Percentiles rank a stretch among this genome's conserved stretches.
phyloP scores from a whole-genome alignment of 768 basidiomycete species.

The Calocybe gangraenosa region DNA sequence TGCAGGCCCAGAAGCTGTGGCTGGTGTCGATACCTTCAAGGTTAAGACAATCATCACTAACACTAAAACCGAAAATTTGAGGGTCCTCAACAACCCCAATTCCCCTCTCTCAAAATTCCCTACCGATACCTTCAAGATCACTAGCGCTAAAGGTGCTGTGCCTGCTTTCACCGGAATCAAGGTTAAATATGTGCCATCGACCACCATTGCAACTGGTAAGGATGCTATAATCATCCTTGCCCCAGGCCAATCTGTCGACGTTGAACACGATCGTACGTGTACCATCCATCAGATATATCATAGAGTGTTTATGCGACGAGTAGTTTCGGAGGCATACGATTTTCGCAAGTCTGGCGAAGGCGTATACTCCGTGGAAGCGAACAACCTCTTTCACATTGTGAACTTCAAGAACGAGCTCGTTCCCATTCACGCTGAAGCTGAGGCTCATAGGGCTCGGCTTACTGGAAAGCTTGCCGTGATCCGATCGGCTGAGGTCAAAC shows the following conservation, averaged over 20 bases:
- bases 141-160: conserved; percentile 25
- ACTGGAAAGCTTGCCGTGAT: conserved; percentile 34
- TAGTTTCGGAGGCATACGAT: conserved; percentile 45
- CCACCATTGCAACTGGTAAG: conserved; percentile 24
- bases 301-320: not conserved
- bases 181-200: conserved; percentile 36
- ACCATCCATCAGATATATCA: not conserved
- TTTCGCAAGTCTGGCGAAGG: conserved; percentile 38
- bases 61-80: conserved; percentile 42
- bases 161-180: conserved; percentile 41
- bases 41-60: conserved; percentile 39
- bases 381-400: conserved; percentile 39
- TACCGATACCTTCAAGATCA: conserved; percentile 39
- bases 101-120: conserved; percentile 35
- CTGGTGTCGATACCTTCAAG: conserved; percentile 33
- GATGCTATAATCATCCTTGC: conserved; percentile 33
- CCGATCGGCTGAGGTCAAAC: conserved; percentile 25
- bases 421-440: conserved; percentile 30
- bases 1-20: conserved; percentile 30
- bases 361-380: conserved; percentile 35
- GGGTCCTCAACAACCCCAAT: conserved; percentile 42
- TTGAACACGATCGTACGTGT: conserved; percentile 38
- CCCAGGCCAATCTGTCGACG: conserved; percentile 31
- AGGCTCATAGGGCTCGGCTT: conserved; percentile 31
- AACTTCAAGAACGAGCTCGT: conserved; percentile 26